Evolutionary conservation across 2,329 filamentous ascomycete genomes (phyloP).

Genomic region (Parafenestella ontariensis): DNA sequence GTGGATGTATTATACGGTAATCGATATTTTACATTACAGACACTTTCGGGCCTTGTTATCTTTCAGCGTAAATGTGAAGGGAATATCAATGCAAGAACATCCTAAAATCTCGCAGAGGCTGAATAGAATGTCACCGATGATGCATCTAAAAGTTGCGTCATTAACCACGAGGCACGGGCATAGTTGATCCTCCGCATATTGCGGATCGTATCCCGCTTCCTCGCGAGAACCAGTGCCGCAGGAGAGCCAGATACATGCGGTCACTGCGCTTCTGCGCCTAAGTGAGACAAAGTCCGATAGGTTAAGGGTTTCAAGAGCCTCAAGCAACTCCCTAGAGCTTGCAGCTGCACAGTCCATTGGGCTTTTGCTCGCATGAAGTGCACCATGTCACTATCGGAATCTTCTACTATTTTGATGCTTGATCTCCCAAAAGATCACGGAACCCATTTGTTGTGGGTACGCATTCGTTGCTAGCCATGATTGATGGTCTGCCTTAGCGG

Average conservation of each 20-base stretch:
- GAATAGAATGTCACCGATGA: slow-evolving; percentile 1
- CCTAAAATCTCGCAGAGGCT: background rate
- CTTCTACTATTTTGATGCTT: background rate
- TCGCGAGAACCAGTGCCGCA: slow-evolving; percentile 37
- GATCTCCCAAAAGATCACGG: slow-evolving; percentile 1
- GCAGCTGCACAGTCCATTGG: slow-evolving; percentile 7
- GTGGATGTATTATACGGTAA: background rate
- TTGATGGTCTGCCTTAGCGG: background rate
- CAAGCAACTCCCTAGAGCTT: slow-evolving; percentile 3
- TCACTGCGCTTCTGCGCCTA: slow-evolving; percentile 26
- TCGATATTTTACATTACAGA: background rate
- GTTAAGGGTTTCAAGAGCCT: slow-evolving; percentile 14
- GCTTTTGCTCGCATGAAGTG: background rate
- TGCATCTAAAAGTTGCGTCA: slow-evolving; percentile 36
- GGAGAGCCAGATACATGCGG: slow-evolving; percentile 24
- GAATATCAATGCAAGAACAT: slow-evolving; percentile 7
- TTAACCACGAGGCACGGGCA: slow-evolving; percentile 28
- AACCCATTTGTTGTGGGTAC: background rate
- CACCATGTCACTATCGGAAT: background rate
- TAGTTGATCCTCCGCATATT: slow-evolving; percentile 37
- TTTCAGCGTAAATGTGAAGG: background rate
- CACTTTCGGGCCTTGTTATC: background rate
- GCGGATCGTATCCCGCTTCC: slow-evolving; percentile 43
- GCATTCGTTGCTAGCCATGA: background rate
- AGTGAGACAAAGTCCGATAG: slow-evolving; percentile 21